phyloP scores from a whole-genome alignment of 2,329 filamentous ascomycete genomes.

The Fusarium longipes region DNA sequence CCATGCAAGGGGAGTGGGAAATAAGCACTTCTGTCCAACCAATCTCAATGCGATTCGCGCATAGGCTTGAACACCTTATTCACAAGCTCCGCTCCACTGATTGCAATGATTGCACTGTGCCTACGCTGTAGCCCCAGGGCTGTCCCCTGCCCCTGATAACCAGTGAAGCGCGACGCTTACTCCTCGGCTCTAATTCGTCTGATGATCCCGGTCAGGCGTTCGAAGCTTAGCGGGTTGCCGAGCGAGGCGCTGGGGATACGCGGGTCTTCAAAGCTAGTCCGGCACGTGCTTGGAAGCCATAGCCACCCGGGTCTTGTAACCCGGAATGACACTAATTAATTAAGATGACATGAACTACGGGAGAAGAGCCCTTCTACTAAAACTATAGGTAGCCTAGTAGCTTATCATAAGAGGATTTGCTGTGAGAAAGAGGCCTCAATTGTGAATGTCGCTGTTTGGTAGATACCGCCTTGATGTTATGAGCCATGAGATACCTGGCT shows the following conservation, averaged over 20 bases:
- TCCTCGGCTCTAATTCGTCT: slow-evolving; percentile 32
- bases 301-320: slow-evolving; percentile 15
- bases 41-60: slow-evolving; percentile 40
- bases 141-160: slow-evolving; percentile 40
- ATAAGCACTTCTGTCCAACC: slow-evolving; percentile 28
- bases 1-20: slow-evolving; percentile 28
- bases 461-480: neutral
- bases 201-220: slow-evolving; percentile 13
- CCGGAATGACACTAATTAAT: slow-evolving; percentile 13
- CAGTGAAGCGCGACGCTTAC: slow-evolving; percentile 18
- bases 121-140: slow-evolving; percentile 20
- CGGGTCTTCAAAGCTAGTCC: slow-evolving; percentile 12
- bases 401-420: neutral
- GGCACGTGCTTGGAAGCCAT: slow-evolving; percentile 22
- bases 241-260: slow-evolving; percentile 40
- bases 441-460: neutral
- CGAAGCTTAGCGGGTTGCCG: slow-evolving; percentile 40
- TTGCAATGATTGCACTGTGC: slow-evolving; percentile 25
- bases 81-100: slow-evolving; percentile 26
- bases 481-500: neutral
- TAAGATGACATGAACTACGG: slow-evolving; percentile 6
- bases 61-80: slow-evolving; percentile 16
- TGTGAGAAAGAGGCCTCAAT: neutral
- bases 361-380: neutral
- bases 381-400: neutral